Base-by-base conservation (phyloP, 208 protist genomes). In the Lotmaria passim region DNA sequence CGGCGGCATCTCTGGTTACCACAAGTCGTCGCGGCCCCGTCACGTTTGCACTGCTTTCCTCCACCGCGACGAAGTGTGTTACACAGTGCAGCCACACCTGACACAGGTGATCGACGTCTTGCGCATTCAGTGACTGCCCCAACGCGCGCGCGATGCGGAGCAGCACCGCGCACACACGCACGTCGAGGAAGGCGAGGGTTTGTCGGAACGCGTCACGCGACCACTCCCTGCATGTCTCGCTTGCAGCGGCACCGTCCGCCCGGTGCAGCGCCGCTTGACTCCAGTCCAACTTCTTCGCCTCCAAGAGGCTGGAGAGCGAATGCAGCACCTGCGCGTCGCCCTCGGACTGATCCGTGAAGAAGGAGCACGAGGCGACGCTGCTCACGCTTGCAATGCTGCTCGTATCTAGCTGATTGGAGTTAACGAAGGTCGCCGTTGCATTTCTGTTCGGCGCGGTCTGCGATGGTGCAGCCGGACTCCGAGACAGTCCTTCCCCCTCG, bases 91-190 rank as follows among this genome's bases (percentile, higher is more conserved):
- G 61, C 88, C 88, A 93, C 21, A 82, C 55, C n/a, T 82, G 75
- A 57, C 86, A 88, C 5, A 93, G 75, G 14, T 53, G 70, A 61
- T 91, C 89, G 15, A 94, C 79, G 59, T 88, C 86, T 46, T 82
- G 73, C 14, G 87, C 83, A 26, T 48, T 79, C 12, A 94, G 53
- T n/a, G 82, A 69, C 63, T 73, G 41, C 26, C 81, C 79, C 3
- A 86, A 47, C 17, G 38, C 41, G 11, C 82, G 85, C 11, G 89
- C 77, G 21, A 89, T 68, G 30, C 69, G 75, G 12, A 94, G 75
- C 26, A 91, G 70, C 23, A 74, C 72, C 8, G 69, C 71, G 46
- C 89, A 94, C 10, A 90, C 59, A 12, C 69, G 56, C 41, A 90
- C 77, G 47, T 94, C 89, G 3, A 94, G 69, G 12, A 73, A 76